Evolutionary conservation across 768 basidiomycete species (phyloP), one percentile per base, ranked within the genome.

Genomic region (Rhodotorula taiwanensis): DNA sequence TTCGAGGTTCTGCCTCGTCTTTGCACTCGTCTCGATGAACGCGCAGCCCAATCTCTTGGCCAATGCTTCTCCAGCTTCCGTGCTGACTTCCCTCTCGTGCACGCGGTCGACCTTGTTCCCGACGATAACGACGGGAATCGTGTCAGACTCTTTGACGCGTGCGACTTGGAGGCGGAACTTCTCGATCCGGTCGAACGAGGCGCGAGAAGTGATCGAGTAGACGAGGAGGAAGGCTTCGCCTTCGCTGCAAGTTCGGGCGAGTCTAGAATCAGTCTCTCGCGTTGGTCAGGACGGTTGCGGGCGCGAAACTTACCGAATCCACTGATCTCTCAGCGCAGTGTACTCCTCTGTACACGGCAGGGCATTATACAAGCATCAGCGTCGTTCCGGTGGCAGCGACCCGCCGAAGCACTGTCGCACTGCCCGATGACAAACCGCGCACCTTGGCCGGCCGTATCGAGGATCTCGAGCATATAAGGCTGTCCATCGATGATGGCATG

Each of bases 21-120:
- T 94, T 42, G 94, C 94, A n/a, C 86, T 89, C 36, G 94, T 92
- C 76, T 98, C 94, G 76, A 91, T 85, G 76, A 97, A 94, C 62
- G 88, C 88, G 79, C 91, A 95, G 54, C 89, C 88, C 68, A 93
- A 86, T 56, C 83, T 80, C 69, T 84, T 81, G 36, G 95, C 94
- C 56, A 94, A n/a, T n/a, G 78, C 14, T 83, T 82, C 23, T 82
- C 80, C 18, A 91, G 95, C 71, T 97, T 92, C 72, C 94, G 90
- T 69, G 83, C 84, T 87, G 49, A 98, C 94, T 76, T 97, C 93
- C 58, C 94, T 83, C 76, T 98, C 94, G 74, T 87, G 92, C 74
- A 92, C 93, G 71, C 94, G 79, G 76, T 98, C 94, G 72, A 87
- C 88, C 78, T 98, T 97, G 81, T 98, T 98, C n/a, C 91, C 94